Base-by-base conservation (phyloP, 805 yeast genomes). In the Suhomyces pyralidae region DNA sequence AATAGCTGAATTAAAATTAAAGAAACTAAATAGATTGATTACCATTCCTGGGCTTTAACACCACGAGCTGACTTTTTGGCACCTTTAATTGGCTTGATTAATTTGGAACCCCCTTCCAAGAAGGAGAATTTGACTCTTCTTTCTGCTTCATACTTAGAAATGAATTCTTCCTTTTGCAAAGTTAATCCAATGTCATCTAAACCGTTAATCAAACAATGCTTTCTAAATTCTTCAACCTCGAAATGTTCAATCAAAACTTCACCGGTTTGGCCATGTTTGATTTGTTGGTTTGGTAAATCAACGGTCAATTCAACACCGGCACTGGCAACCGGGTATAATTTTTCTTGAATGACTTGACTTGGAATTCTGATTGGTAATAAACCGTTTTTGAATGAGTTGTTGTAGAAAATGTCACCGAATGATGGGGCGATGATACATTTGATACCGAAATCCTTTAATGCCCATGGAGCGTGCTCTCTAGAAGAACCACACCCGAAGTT, bases 381-480 rank as follows among this genome's bases (percentile, higher is more conserved):
- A 45, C 97, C 97, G 73, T 94, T 94, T 79, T 94, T 94, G 79
- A 89, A 89, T 51, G 97, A 92, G 79, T 94, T 94, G 78, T 89
- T 94, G 83, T 90, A 92, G 80, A 94, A 94, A 63, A 94, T 94
- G 74, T 94, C 99, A 70, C 98, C 99, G 62, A 93, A 94, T 0
- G 97, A 91, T 53, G 98, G 99, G 5, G 98, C 98, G 70, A 94
- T 92, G 66, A 94, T 88, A 58, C 93, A 86, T 71, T 88, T 86
- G 71, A 94, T 91, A 72, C 99, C 99, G 65, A 94, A 94, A 74
- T 94, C 99, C 65, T 91, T 92, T 60, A 94, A 81, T 2, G 99
- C 98, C 99, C 99, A 94, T 53, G 99, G 98, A 32, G 99, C 99
- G 66, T 94, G 99, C 73, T 94, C 99, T 81, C 99, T 90, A 1